Evolutionary conservation across 2,329 filamentous ascomycete genomes (phyloP).

Genomic region (Fusarium sp.): DNA sequence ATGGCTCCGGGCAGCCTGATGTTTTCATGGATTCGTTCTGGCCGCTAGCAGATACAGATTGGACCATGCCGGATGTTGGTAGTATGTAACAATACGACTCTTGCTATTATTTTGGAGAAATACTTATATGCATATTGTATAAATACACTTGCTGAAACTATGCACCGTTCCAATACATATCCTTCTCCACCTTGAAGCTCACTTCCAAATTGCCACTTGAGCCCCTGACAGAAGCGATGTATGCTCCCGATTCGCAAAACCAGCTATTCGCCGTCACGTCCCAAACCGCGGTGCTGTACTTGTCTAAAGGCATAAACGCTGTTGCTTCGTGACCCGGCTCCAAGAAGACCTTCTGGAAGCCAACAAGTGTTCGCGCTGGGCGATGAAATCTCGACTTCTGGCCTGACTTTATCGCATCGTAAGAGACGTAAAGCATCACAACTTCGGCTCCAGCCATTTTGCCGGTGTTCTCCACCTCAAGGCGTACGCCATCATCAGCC

Average conservation of each 20-base stretch:
- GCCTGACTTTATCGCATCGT: background rate
- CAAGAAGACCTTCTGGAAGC: constrained; percentile 3
- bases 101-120: rapidly evolving
- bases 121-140: too few species aligned
- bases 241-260: constrained; percentile 11
- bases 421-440: constrained; percentile 11
- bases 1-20: constrained; percentile 10
- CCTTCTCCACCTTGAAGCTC: background rate
- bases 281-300: constrained; percentile 15
- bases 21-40: constrained; percentile 28
- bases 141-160: background rate
- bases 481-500: background rate
- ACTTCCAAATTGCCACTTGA: background rate
- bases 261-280: constrained; percentile 2
- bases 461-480: constrained; percentile 8
- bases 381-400: constrained; percentile 11
- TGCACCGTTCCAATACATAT: constrained; percentile 10
- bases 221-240: background rate
- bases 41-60: constrained; percentile 6
- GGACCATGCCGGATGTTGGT: background rate
- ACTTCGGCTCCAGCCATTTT: constrained; percentile 7
- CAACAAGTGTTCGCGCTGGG: background rate
- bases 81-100: rapidly evolving
- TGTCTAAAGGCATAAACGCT: background rate
- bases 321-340: background rate